A percentile compares a stretch with the other conserved stretches of the same genome.
Conservation (phyloP, 345 rosid species). For the Eucalyptus polybractea region DNA sequence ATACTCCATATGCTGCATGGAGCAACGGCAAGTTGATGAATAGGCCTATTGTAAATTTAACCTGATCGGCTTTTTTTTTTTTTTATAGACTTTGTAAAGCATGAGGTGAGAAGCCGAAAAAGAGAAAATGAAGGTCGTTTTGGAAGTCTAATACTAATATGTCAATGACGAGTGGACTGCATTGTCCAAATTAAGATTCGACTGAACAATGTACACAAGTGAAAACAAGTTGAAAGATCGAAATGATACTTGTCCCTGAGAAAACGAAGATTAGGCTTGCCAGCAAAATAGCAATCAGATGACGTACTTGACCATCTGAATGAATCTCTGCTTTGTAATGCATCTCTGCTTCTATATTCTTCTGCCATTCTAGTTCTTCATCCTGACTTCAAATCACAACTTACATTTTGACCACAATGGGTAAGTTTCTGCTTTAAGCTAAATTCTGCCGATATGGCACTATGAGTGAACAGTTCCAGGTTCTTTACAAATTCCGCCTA, state of each 20-base stretch:
- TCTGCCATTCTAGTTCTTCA: background rate
- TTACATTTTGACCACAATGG: background rate
- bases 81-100: background rate
- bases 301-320: background rate
- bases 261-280: background rate
- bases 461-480: too few species aligned
- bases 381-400: background rate
- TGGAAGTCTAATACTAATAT: background rate
- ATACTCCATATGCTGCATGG: conserved; percentile 59
- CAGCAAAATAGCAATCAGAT: background rate
- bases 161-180: background rate
- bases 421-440: background rate
- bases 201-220: background rate
- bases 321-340: background rate
- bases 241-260: background rate
- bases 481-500: too few species aligned
- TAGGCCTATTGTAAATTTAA: background rate
- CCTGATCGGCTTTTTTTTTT: background rate
- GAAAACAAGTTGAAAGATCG: background rate
- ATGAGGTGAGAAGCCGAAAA: background rate
- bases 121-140: background rate
- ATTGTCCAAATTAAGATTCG: background rate
- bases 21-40: conserved; percentile 35
- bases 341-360: background rate
- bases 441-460: background rate